Evolutionary conservation across 2,329 filamentous ascomycete species (phyloP), one percentile per base, ranked within the genome.

Genomic region (Aspergillus hortae): DNA sequence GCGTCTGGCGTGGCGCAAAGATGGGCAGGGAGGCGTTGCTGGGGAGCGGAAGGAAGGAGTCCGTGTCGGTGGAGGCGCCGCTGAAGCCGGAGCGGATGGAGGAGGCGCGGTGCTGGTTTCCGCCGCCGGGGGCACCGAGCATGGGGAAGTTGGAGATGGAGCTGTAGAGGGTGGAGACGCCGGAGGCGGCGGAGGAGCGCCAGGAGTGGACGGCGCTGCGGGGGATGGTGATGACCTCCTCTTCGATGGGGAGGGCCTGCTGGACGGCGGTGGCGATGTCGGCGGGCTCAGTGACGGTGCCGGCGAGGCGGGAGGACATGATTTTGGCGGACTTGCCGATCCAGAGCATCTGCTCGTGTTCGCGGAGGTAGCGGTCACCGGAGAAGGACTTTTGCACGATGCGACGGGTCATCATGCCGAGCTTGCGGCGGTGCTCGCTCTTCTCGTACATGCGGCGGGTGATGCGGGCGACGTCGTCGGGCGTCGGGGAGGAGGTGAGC

Each of bases 291-390:
- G 55, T 58, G 17, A 58, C 50, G 30, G 61, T 56, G 11, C 56
- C 63, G 7, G 55, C 57, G 17, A 57, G 51, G 4, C 66, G 61
- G 23, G 48, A 64, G 27, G 63, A 60, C 64, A 71, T 70, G 40
- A 64, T 57, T 49, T 68, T 72, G 9, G 60, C 58, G 3, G 65
- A 62, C 56, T 74, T 74, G 46, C 70, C 71, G 35, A 74, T 68
- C 79, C 80, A 82, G 52, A 81, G 77, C 77, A 79, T 81, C 60
- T 85, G 82, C 61, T 84, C 82, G 63, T 84, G 81, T 62, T 84
- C 82, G 35, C 83, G 77, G 21, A 84, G 74, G 61, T 84, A 85
- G 0, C 81, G 74, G 41, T 83, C 79, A 2, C 81, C 80, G 46
- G 78, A 77, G 65, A 85, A 85, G 11, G 76, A 80, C 57, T 81